These are phyloP conservation scores for Lagenidium giganteum DNA, from an alignment of 352 stramenopile genomes.

Conservation along the genomic window DNA sequence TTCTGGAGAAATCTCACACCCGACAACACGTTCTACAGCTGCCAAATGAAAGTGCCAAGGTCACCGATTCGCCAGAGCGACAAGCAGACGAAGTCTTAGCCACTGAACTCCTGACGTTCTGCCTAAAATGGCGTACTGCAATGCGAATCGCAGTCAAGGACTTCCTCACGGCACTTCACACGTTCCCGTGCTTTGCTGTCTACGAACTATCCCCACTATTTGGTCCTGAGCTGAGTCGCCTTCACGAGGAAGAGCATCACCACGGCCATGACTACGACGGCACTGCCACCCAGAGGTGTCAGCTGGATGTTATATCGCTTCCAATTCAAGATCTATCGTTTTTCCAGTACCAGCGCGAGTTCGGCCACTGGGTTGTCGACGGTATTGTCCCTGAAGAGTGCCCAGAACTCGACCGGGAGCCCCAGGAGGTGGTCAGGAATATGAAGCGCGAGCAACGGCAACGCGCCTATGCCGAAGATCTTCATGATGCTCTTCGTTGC, in stretches of 20 bases:
- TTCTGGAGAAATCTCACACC: background rate
- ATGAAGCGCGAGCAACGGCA: slow-evolving; percentile 13
- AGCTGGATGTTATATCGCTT: slow-evolving; percentile 15
- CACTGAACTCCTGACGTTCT: slow-evolving; percentile 31
- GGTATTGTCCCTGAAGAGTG: slow-evolving; percentile 6
- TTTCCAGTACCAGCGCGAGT: slow-evolving; percentile 26
- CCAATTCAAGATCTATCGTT: slow-evolving; percentile 34
- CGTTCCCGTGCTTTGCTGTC: slow-evolving; percentile 26
- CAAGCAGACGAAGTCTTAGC: slow-evolving; percentile 23
- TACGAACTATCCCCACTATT: slow-evolving; percentile 28
- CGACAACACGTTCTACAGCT: background rate
- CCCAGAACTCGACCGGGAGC: slow-evolving; percentile 4
- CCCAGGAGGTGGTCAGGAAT: background rate
- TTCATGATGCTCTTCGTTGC: slow-evolving; percentile 15
- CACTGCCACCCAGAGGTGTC: background rate
- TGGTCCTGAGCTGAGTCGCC: slow-evolving; percentile 10
- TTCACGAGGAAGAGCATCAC: slow-evolving; percentile 11
- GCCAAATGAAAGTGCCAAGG: background rate
- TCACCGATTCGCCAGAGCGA: background rate
- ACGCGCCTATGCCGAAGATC: slow-evolving; percentile 11
- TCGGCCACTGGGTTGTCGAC: slow-evolving; percentile 17
- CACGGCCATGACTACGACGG: background rate
- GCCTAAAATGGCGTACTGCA: slow-evolving; percentile 35
- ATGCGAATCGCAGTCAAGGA: slow-evolving; percentile 46
- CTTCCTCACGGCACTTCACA: slow-evolving; percentile 41